These are phyloP conservation scores for Colletotrichum costaricense DNA, from an alignment of 2,329 filamentous ascomycete species.

Conservation along the genomic window DNA sequence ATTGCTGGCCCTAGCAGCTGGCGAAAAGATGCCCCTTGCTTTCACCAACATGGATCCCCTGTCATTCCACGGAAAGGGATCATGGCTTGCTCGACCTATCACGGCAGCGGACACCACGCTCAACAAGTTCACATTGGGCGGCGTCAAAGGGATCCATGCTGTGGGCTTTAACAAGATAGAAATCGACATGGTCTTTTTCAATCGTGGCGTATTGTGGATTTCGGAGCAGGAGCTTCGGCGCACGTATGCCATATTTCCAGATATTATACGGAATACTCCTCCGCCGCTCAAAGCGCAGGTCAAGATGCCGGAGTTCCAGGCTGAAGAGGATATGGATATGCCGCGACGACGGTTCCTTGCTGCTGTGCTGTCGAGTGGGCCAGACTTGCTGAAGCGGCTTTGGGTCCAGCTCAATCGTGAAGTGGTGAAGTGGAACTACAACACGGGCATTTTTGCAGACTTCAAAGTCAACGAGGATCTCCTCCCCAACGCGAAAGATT, in stretches of 20 bases:
- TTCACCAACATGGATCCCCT: neutral
- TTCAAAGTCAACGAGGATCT: neutral
- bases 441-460: slow-evolving; percentile 12
- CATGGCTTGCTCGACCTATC: slow-evolving; percentile 2
- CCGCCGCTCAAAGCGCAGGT: neutral
- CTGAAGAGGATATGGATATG: slow-evolving; percentile 2
- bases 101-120: slow-evolving; percentile 8
- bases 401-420: slow-evolving; percentile 10
- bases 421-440: slow-evolving; percentile 7
- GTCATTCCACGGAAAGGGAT: neutral
- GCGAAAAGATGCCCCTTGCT: neutral
- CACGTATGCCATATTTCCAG: slow-evolving; percentile 4
- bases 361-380: neutral
- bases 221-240: neutral
- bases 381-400: neutral
- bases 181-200: slow-evolving; percentile 10
- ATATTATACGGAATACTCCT: neutral
- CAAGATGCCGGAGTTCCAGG: neutral
- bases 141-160: neutral
- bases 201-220: neutral
- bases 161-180: neutral
- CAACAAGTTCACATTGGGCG: neutral
- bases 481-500: neutral
- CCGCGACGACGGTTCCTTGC: slow-evolving; percentile 3
- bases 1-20: slow-evolving; percentile 1